phyloP scores from a whole-genome alignment of 169 alveolate genomes.

The Plasmodium ovale region DNA sequence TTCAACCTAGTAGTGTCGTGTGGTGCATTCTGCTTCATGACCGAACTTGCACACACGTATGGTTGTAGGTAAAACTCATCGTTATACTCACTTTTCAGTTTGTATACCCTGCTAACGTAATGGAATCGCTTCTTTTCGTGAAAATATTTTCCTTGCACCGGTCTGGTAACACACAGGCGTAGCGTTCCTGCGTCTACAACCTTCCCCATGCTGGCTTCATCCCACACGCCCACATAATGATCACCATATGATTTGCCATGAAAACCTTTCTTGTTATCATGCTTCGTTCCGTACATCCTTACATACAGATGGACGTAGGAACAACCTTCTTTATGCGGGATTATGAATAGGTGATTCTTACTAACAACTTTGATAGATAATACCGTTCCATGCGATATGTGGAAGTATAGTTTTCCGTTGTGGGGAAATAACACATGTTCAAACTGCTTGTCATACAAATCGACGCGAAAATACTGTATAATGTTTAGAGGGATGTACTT shows the following conservation, averaged over 20 bases:
- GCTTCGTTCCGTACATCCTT: slow-evolving; percentile 1
- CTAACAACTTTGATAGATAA: slow-evolving; percentile 27
- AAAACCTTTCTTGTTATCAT: not conserved
- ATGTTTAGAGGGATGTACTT: slow-evolving; percentile 56
- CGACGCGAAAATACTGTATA: slow-evolving; percentile 32
- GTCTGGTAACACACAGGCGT: slow-evolving; percentile 25
- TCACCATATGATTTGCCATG: not conserved
- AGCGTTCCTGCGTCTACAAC: not conserved
- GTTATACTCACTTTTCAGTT: slow-evolving; percentile 11
- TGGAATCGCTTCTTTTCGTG: slow-evolving; percentile 20
- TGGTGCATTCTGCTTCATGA: not conserved
- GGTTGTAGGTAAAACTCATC: slow-evolving; percentile 42
- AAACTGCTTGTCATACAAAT: slow-evolving; percentile 24
- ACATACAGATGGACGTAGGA: slow-evolving; percentile 22
- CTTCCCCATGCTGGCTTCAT: not conserved
- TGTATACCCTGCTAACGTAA: slow-evolving; percentile 27
- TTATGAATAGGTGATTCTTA: slow-evolving; percentile 24
- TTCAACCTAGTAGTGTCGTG: not conserved
- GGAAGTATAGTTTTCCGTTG: slow-evolving; percentile 24
- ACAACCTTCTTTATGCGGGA: slow-evolving; percentile 65
- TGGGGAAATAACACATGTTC: slow-evolving; percentile 34
- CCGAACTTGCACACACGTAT: slow-evolving; percentile 22
- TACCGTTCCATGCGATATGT: slow-evolving; percentile 29
- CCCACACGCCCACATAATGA: no score
- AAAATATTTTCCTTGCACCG: slow-evolving; percentile 40